Conservation (phyloP, 2,329 filamentous ascomycete genomes). For the Hymenoscyphus infarciens region DNA sequence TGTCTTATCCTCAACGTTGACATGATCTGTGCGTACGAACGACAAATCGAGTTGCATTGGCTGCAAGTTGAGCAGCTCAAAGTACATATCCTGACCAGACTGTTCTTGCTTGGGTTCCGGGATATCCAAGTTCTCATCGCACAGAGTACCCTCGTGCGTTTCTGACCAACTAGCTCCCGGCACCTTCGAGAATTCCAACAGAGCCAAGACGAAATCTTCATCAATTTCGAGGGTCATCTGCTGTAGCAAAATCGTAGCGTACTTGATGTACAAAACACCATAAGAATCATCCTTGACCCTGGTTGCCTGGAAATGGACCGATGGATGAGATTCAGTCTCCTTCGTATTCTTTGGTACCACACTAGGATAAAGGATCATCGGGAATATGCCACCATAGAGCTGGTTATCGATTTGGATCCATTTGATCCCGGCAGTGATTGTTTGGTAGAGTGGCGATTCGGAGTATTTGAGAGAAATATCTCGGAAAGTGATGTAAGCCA, state of each 20-base stretch:
- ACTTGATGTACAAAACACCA: conserved; percentile 97
- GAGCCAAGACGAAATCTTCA: conserved; percentile 95
- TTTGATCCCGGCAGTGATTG: conserved; percentile 83
- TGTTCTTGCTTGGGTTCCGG: conserved; percentile 86
- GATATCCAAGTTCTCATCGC: conserved; percentile 85
- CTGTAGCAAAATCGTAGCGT: conserved; percentile 87
- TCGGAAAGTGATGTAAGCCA: conserved; percentile 89
- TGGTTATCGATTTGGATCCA: conserved; percentile 99
- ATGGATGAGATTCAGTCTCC: conserved; percentile 94
- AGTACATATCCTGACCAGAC: conserved; percentile 91
- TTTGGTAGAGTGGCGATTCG: conserved; percentile 93
- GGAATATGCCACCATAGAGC: conserved; percentile 96
- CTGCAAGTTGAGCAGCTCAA: conserved; percentile 93
- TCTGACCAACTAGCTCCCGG: conserved; percentile 86
- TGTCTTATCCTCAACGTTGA: conserved; percentile 94
- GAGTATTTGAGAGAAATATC: conserved; percentile 89
- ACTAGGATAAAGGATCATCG: conserved; percentile 93
- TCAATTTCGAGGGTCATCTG: conserved; percentile 98
- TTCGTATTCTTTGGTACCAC: conserved; percentile 93
- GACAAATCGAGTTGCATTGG: conserved; percentile 97
- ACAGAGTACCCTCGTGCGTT: conserved; percentile 72
- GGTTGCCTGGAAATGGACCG: conserved; percentile 86
- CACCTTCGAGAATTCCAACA: conserved; percentile 91
- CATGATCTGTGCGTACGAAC: conserved; percentile 91
- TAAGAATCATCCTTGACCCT: conserved; percentile 98